Evolutionary conservation across 2,329 filamentous ascomycete genomes (phyloP), one percentile per base, ranked within the genome.

Genomic region (Talaromyces sp.): DNA sequence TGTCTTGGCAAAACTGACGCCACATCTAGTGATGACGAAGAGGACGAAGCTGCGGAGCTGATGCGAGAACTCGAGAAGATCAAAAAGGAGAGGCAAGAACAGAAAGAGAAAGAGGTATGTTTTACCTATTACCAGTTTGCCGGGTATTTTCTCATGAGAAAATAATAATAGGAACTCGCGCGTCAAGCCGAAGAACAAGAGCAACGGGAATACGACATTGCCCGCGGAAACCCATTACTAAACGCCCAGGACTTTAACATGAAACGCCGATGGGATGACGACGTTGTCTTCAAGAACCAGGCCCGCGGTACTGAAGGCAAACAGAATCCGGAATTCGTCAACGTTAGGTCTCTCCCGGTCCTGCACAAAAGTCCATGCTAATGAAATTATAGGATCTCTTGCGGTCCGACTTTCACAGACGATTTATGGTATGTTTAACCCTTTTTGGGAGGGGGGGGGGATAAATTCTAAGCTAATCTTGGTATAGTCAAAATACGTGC

Each of bases 281-380:
- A 99, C 74, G 95, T 99, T 12, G 93, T 99, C 2, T 99, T 99
- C 80, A 98, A 96, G 82, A 99, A 99, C 76, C 95, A 99, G 79
- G 95, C 94, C 36, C 85, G 95, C 63, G 95, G 94, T 8, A 96
- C 93, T 0, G 94, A 98, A 72, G 92, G 97, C 65, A 93, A 89
- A 81, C 87, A 89, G 65, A 92, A 89, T 81, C 96, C 94, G 81
- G 93, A 96, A 77, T 99, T 99, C 79, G 93, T 99, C 76, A 99
- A 99, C 73, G 92, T 91, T 75, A 79, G 87, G 87, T 80, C 27
- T 33, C 18, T 34, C n/a, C 56, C 23, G 23, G n/a, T 36, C 56
- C 55, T 54, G 52, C 34, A 47, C 55, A 42, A 56, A 56, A 64
- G 42, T 10, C 18, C 3, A 60, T 42, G 31, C 62, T 65, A 10